Evolutionary conservation across 1,284 basidiomycete genomes (phyloP).

Genomic region (Austroboletus novae-zelandiae): DNA sequence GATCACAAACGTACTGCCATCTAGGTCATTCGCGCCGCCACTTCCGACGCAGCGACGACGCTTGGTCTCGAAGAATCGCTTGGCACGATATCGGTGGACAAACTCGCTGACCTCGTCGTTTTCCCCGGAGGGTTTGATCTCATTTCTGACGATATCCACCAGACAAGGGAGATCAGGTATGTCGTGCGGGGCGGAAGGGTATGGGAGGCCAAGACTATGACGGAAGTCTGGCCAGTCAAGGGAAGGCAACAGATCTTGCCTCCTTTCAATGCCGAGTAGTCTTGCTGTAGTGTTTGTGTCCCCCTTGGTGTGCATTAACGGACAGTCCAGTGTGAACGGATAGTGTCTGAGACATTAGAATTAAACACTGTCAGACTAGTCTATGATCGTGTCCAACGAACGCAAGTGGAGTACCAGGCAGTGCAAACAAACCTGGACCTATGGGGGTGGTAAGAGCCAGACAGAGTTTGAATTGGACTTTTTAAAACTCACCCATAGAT

Average conservation of each 20-base stretch:
- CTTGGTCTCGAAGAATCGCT: constrained; percentile 60
- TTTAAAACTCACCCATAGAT: no score
- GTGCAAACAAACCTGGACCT: no score
- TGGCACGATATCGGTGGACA: constrained; percentile 59
- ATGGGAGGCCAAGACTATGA: constrained; percentile 65
- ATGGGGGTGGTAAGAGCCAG: no score
- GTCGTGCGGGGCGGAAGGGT: constrained; percentile 63
- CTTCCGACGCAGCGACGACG: constrained; percentile 58
- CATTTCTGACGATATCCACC: constrained; percentile 48
- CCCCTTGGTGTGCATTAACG: not conserved
- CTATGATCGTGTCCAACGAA: constrained; percentile 8
- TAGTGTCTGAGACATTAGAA: not conserved
- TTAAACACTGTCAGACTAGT: no score
- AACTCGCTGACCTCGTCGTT: constrained; percentile 67
- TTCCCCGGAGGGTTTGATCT: constrained; percentile 60
- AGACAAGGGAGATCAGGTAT: constrained; percentile 48
- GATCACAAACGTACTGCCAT: not conserved
- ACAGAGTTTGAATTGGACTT: no score
- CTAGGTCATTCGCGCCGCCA: constrained; percentile 66
- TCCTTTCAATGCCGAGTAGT: constrained; percentile 57
- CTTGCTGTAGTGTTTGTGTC: not conserved
- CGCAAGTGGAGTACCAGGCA: constrained; percentile 1
- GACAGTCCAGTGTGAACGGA: not conserved
- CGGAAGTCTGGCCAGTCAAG: constrained; percentile 64
- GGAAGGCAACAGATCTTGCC: constrained; percentile 54